A percentile compares a stretch with the other conserved stretches of the same genome.
Evolutionary conservation across 345 rosid genomes (phyloP).

Genomic region (Cochlearia excelsa): DNA sequence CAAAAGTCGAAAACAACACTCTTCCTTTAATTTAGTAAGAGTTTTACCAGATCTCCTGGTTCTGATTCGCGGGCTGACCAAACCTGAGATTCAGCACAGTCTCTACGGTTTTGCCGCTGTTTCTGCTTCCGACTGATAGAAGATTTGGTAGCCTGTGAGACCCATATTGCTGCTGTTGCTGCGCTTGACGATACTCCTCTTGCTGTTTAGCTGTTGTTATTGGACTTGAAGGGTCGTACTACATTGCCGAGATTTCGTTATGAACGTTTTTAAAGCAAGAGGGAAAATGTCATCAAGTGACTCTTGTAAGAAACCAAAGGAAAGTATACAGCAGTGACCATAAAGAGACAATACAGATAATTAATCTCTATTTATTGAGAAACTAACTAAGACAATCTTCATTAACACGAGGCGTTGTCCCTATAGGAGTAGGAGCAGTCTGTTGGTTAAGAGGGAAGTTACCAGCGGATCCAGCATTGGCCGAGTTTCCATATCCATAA

Average conservation of each 20-base stretch:
- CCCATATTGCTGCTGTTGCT: conserved; percentile 84
- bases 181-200: conserved; percentile 73
- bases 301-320: conserved; percentile 9
- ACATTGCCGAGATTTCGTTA: conserved; percentile 85
- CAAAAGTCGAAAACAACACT: conserved; percentile 13
- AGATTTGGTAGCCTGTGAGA: conserved; percentile 76
- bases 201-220: conserved; percentile 44
- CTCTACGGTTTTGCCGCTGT: conserved; percentile 93
- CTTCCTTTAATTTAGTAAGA: conserved; percentile 54
- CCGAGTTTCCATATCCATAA: conserved; percentile 72
- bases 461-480: conserved; percentile 57
- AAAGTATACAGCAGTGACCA: neutral
- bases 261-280: conserved; percentile 26
- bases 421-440: conserved; percentile 47
- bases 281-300: neutral
- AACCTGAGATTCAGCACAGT: conserved; percentile 56
- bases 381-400: conserved; percentile 57
- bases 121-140: conserved; percentile 75
- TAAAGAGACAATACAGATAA: conserved; percentile 39
- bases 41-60: conserved; percentile 92
- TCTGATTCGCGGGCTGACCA: conserved; percentile 82
- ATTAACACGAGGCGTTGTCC: conserved; percentile 50
- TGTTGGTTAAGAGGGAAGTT: conserved; percentile 71
- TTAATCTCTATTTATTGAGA: conserved; percentile 84
- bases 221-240: conserved; percentile 94